These are phyloP conservation scores for Bipolaris victoriae DNA, from an alignment of 2,329 filamentous ascomycete genomes.

Conservation along the genomic window DNA sequence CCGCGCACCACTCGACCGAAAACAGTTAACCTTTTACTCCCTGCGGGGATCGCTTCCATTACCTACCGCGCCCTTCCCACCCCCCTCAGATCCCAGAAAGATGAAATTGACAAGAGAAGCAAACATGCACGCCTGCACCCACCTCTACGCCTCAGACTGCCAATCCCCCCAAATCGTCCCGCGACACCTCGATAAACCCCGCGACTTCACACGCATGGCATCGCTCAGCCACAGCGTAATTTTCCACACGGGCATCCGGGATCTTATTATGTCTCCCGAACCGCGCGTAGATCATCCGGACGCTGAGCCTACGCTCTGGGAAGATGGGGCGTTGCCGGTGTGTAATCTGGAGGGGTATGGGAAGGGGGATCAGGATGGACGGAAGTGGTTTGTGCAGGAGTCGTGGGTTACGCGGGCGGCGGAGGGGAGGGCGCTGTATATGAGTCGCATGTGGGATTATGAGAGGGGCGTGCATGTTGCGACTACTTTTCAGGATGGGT, in stretches of 20 bases:
- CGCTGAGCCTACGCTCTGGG: not conserved
- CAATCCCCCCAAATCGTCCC: slow-evolving; percentile 61
- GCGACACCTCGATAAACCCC: slow-evolving; percentile 47
- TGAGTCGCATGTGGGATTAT: slow-evolving; percentile 41
- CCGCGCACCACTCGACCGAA: not conserved
- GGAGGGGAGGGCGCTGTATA: slow-evolving; percentile 36
- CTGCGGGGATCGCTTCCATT: not conserved
- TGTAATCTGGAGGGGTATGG: slow-evolving; percentile 3
- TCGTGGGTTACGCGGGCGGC: slow-evolving; percentile 32
- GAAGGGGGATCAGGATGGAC: slow-evolving; percentile 28
- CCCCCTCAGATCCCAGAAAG: not conserved
- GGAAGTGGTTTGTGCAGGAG: slow-evolving; percentile 46
- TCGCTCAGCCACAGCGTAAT: slow-evolving; percentile 43
- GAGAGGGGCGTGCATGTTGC: slow-evolving; percentile 40
- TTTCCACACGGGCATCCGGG: slow-evolving; percentile 41
- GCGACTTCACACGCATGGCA: slow-evolving; percentile 40
- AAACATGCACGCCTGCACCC: slow-evolving; percentile 64
- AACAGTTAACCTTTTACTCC: not conserved
- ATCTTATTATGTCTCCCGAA: slow-evolving; percentile 24
- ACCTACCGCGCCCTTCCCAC: not conserved
- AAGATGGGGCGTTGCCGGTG: not conserved
- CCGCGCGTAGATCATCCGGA: not conserved
- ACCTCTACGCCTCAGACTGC: slow-evolving; percentile 63
- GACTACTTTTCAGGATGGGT: slow-evolving; percentile 43
- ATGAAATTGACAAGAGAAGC: slow-evolving; percentile 33